Evolutionary conservation across 75 land plant species (phyloP).

Genomic region (Cunninghamia lanceolata): DNA sequence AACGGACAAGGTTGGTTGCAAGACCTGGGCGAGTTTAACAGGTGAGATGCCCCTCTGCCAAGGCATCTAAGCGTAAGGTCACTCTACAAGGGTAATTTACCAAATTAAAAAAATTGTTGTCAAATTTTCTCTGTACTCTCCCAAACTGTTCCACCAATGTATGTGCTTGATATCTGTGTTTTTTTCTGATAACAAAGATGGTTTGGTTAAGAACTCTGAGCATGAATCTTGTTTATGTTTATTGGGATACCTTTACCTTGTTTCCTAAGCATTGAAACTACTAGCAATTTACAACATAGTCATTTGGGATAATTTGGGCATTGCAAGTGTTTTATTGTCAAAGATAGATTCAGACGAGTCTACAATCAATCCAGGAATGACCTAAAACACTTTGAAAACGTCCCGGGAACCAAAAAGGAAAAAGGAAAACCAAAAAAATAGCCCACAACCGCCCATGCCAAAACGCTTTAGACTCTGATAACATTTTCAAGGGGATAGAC

Average conservation of each 20-base stretch:
- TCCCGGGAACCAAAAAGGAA: background rate
- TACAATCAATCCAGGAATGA: background rate
- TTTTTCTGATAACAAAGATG: background rate
- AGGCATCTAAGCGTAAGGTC: background rate
- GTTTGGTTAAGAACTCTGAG: background rate
- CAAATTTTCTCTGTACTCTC: background rate
- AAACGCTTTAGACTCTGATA: background rate
- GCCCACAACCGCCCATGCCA: background rate
- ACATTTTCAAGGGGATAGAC: background rate
- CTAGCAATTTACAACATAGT: background rate
- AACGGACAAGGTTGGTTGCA: too few species aligned
- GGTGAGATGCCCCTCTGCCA: background rate
- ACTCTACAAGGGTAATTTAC: background rate
- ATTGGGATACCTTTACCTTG: background rate
- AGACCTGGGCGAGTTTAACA: too few species aligned
- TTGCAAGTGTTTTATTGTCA: background rate
- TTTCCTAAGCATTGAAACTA: background rate
- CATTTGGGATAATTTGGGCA: background rate
- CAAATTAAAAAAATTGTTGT: background rate
- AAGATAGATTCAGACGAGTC: background rate
- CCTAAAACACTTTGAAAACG: background rate
- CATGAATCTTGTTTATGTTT: background rate
- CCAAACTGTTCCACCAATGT: background rate
- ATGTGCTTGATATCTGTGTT: too few species aligned
- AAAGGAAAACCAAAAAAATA: background rate